These are phyloP conservation scores for Eremothecium sinecaudum DNA, from an alignment of 1,139 yeast species.

Conservation along the genomic window DNA sequence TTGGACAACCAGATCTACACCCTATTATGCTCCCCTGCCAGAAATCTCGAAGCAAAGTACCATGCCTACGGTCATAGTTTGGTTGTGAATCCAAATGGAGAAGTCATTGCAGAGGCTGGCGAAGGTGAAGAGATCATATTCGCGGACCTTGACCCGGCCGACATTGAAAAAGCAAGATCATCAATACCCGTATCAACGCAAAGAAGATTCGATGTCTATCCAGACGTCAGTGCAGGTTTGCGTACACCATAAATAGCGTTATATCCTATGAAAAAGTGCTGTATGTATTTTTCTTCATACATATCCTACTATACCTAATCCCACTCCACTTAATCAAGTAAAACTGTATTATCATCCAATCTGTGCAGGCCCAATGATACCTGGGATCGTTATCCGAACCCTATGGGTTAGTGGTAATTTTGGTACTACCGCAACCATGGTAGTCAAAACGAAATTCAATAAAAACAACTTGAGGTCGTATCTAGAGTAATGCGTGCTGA, in stretches of 20 bases:
- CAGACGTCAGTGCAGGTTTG: constrained; percentile 40
- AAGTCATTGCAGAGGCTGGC: constrained; percentile 71
- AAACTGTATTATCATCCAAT: constrained; percentile 22
- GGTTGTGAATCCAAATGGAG: constrained; percentile 81
- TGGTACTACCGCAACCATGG: constrained; percentile 73
- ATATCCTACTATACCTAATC: not conserved
- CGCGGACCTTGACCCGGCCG: constrained; percentile 65
- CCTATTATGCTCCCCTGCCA: constrained; percentile 78
- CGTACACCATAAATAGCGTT: not conserved
- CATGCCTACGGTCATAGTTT: constrained; percentile 92
- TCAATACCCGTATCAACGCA: constrained; percentile 74
- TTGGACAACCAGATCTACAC: constrained; percentile 82
- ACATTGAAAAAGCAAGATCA: constrained; percentile 51
- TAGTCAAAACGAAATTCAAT: constrained; percentile 70
- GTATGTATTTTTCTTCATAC: too few relatives aligned
- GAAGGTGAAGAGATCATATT: constrained; percentile 73
- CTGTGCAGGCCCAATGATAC: constrained; percentile 34
- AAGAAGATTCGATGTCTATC: constrained; percentile 78
- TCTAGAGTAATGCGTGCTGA: constrained; percentile 84
- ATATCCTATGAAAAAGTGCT: too few relatives aligned
- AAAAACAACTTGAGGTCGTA: constrained; percentile 74
- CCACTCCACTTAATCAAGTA: too few relatives aligned
- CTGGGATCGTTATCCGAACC: constrained; percentile 56
- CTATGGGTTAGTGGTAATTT: constrained; percentile 78
- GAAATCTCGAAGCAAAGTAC: constrained; percentile 58